Evolutionary conservation across 208 protist genomes (phyloP).

Genomic region (Trypanosoma avium): DNA sequence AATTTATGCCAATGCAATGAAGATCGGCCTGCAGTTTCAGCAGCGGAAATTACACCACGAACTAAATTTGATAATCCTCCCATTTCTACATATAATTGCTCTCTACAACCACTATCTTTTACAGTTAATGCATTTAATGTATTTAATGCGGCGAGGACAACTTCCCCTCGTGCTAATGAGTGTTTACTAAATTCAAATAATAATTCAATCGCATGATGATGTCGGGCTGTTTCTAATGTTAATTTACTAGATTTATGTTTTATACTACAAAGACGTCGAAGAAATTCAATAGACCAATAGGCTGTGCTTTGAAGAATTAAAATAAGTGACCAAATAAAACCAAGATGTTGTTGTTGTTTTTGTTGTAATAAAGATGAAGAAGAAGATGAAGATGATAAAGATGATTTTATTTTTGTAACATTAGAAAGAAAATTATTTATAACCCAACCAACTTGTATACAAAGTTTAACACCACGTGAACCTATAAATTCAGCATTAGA

Average conservation of each 20-base stretch:
- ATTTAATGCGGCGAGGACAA: conserved; percentile 21
- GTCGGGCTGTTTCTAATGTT: conserved; percentile 16
- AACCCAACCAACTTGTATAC: conserved; percentile 22
- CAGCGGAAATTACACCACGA: conserved; percentile 36
- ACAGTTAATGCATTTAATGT: conserved; percentile 19
- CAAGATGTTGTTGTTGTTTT: background rate
- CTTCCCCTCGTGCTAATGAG: background rate
- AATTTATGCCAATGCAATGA: conserved; percentile 58
- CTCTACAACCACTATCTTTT: conserved; percentile 14
- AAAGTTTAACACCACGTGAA: conserved; percentile 11
- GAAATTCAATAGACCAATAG: conserved; percentile 22
- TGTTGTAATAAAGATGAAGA: conserved; percentile 1
- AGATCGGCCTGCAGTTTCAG: conserved; percentile 22
- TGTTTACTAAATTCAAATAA: conserved; percentile 15
- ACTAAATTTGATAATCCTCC: conserved; percentile 48
- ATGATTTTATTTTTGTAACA: background rate
- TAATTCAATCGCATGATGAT: conserved; percentile 14
- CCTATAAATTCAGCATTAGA: conserved; percentile 17
- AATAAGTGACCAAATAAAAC: background rate
- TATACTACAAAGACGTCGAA: conserved; percentile 17
- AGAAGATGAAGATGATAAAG: background rate
- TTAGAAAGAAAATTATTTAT: conserved; percentile 13
- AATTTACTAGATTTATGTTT: conserved; percentile 1
- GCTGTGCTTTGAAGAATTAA: conserved; percentile 13
- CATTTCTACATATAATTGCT: conserved; percentile 25